Percentiles rank a stretch among this genome's conserved stretches.
Conservation (phyloP, 2,329 filamentous ascomycete species). For the Pezicula radicicola region DNA sequence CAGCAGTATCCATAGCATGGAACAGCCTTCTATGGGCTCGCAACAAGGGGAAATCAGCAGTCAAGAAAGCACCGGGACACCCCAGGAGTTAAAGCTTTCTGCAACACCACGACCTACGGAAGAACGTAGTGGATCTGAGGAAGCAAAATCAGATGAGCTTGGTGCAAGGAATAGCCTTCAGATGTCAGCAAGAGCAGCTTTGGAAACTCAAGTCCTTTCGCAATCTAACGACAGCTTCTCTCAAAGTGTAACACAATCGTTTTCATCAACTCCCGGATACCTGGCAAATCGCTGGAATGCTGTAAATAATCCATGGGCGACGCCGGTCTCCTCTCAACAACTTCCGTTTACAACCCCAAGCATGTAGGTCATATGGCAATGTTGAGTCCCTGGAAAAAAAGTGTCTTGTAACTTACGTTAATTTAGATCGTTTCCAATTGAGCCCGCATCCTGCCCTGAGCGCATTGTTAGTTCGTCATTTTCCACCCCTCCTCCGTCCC, state of each 20-base stretch:
- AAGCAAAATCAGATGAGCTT: slow-evolving; percentile 2
- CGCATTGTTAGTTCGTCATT: slow-evolving; percentile 14
- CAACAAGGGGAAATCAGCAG: slow-evolving; percentile 8
- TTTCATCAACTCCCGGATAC: slow-evolving; percentile 29
- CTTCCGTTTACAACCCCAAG: slow-evolving; percentile 33
- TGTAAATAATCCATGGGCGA: slow-evolving; percentile 46
- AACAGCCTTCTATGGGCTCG: slow-evolving; percentile 11
- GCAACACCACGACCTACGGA: not conserved
- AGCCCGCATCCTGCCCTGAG: slow-evolving; percentile 27
- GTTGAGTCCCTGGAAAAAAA: slow-evolving; percentile 7
- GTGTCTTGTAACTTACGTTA: not conserved
- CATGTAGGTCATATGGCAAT: slow-evolving; percentile 35
- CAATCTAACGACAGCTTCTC: not conserved
- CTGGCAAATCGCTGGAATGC: slow-evolving; percentile 53
- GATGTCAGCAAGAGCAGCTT: not conserved
- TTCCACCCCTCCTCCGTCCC: slow-evolving; percentile 18
- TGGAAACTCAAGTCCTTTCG: not conserved
- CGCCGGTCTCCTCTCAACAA: slow-evolving; percentile 37
- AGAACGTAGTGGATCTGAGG: slow-evolving; percentile 1
- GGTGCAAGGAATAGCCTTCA: too few relatives aligned
- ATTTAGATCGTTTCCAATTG: slow-evolving; percentile 16
- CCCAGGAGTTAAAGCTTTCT: slow-evolving; percentile 6
- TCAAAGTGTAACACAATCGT: slow-evolving; percentile 17
- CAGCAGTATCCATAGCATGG: slow-evolving; percentile 18
- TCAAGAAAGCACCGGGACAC: slow-evolving; percentile 5